Evolutionary conservation across 2,329 filamentous ascomycete genomes (phyloP).

Genomic region (Ophiostoma novo-ulmi): DNA sequence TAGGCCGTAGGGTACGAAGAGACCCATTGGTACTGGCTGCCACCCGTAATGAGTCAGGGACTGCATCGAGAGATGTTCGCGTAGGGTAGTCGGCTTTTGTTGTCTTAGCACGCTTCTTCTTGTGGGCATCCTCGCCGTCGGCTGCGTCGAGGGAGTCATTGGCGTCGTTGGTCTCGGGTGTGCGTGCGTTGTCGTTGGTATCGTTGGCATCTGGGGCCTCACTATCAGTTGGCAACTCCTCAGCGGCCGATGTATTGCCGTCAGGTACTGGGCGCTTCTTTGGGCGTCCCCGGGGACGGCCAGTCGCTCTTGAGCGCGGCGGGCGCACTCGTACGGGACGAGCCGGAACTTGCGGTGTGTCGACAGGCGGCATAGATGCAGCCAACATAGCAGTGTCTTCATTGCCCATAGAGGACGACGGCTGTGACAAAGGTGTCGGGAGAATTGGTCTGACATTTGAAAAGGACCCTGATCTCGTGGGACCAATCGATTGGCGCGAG

Average conservation of each 20-base stretch:
- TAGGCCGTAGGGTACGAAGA: constrained; percentile 74
- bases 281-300: constrained; percentile 52
- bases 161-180: constrained; percentile 26
- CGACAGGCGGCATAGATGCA: constrained; percentile 4
- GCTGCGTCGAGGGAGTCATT: constrained; percentile 36
- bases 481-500: constrained; percentile 15
- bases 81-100: constrained; percentile 56
- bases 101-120: constrained; percentile 74
- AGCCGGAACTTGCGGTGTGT: constrained; percentile 28
- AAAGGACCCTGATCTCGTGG: background rate
- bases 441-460: background rate
- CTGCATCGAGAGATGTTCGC: constrained; percentile 64
- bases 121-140: constrained; percentile 52
- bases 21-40: constrained; percentile 86
- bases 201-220: constrained; percentile 36
- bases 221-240: constrained; percentile 47
- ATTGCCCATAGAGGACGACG: constrained; percentile 3
- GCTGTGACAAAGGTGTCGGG: constrained; percentile 1
- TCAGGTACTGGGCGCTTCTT: constrained; percentile 48
- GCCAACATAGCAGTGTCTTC: constrained; percentile 8
- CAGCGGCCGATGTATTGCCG: constrained; percentile 69
- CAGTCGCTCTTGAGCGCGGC: constrained; percentile 44
- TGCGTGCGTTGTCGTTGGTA: constrained; percentile 45
- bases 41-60: constrained; percentile 77
- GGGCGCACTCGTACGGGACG: constrained; percentile 37